phyloP scores from a whole-genome alignment of 441 rosid species.

The Pelargonium cotyledonis region DNA sequence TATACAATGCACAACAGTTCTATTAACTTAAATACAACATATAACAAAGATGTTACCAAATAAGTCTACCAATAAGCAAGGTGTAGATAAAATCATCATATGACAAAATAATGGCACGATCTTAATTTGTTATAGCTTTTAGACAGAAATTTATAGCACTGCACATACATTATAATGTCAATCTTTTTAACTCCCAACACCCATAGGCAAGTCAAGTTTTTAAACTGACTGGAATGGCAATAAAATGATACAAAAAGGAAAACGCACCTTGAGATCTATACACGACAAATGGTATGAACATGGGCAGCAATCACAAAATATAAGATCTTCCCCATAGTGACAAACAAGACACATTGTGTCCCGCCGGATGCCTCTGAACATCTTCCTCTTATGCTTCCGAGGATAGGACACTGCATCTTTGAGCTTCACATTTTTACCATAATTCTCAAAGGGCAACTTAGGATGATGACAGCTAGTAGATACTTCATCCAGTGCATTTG shows the following conservation, averaged over 20 bases:
- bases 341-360: constrained; percentile 39
- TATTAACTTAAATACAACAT: background rate
- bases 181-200: background rate
- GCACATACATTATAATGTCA: background rate
- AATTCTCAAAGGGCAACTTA: constrained; percentile 17
- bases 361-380: constrained; percentile 10
- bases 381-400: constrained; percentile 32
- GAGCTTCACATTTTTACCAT: constrained; percentile 21
- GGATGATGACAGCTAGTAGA: constrained; percentile 5
- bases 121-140: background rate
- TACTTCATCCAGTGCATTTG: constrained; percentile 10
- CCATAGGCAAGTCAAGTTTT: background rate
- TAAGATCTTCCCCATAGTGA: constrained; percentile 34
- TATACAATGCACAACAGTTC: background rate
- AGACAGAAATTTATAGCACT: background rate
- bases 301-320: constrained; percentile 25
- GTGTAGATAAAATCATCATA: background rate
- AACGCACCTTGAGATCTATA: constrained; percentile 29
- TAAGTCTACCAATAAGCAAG: background rate
- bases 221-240: background rate
- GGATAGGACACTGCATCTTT: constrained; percentile 30
- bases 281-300: constrained; percentile 38
- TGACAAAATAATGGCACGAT: background rate
- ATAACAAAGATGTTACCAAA: background rate
- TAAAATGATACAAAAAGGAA: constrained; percentile 4